A percentile compares a stretch with the other conserved stretches of the same genome.
phyloP scores from a whole-genome alignment of 441 rosid genomes.

The Euphorbia corollata region DNA sequence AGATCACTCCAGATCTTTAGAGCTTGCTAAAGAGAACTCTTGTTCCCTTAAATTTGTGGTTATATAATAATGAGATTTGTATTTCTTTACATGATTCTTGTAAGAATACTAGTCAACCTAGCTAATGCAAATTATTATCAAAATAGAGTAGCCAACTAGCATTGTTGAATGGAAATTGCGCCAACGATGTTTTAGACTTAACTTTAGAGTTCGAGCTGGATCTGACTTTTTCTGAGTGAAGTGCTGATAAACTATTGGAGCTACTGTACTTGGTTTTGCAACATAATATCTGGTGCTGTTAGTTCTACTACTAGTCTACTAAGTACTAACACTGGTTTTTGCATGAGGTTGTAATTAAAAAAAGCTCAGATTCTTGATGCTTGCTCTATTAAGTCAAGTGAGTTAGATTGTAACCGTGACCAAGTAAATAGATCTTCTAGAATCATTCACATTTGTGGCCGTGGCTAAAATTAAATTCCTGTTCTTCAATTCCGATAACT shows the following conservation, averaged over 20 bases:
- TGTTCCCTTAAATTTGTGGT: no score
- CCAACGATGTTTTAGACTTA: background rate
- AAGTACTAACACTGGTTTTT: background rate
- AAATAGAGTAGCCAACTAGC: background rate
- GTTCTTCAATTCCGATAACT: background rate
- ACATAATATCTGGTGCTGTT: background rate
- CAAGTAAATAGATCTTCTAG: background rate
- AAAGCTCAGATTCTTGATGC: conserved; percentile 5
- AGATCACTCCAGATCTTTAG: background rate
- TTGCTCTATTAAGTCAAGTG: background rate
- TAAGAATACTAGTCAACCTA: background rate
- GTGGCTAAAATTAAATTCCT: background rate
- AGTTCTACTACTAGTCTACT: background rate
- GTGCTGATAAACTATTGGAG: background rate
- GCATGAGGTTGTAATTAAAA: background rate
- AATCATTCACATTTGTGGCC: conserved; percentile 5
- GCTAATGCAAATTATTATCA: background rate
- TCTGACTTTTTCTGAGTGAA: background rate
- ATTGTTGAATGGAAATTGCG: background rate
- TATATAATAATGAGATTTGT: no score
- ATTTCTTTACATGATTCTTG: background rate
- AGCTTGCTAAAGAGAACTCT: background rate
- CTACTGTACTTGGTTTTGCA: background rate
- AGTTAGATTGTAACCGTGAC: background rate
- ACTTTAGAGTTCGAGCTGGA: background rate